Base-by-base conservation (phyloP, 2,329 filamentous ascomycete genomes). In the Alternaria ethzedia region DNA sequence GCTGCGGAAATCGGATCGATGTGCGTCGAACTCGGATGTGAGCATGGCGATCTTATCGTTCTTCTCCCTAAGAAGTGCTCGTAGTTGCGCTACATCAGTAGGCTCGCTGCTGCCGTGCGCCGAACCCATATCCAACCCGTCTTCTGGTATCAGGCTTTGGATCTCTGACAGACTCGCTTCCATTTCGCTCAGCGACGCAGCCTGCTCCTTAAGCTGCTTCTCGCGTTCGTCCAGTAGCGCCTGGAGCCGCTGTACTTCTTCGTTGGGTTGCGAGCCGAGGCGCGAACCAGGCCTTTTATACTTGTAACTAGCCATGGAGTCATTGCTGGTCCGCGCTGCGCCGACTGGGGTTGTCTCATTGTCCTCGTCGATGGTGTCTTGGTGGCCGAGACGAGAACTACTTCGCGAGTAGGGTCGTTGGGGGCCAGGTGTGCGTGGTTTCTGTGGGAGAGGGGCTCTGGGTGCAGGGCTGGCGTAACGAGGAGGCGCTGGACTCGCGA, bases 11-110 rank as follows among this genome's bases (percentile, higher is more conserved):
- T 99, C 96, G 17, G 96, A 95, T 62, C 96, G 88, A 78, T 99
- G 95, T 10, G 91, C 89, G 76, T 99, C 96, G 73, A 99, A 99
- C 77, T 99, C 96, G 9, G 92, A 89, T 1, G 94, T 98, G 70
- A 99, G 87, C 85, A 95, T 90, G 25, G 91, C 90, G 69, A 99
- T 97, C 83, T 94, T 97, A 62, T 99, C 96, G 74, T 97, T 97
- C 86, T 97, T 97, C 81, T 99, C 96, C 23, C 93, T 88, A 57
- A 99, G 82, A 71, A 97, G 82, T n/a, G 90, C 88, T 57, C 94
- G 89, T 61, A 99, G 84, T 76, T 96, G 91, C 6, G 87, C 79
- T 3, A 89, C 86, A 77, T 97, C 94, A 69, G 90, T 90, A 15
- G 77, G 66, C 52, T 80, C 78, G 81, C 65, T 83, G 81, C 72